Evolutionary conservation across 2,329 filamentous ascomycete species (phyloP).

Genomic region (Calycina herbarum): DNA sequence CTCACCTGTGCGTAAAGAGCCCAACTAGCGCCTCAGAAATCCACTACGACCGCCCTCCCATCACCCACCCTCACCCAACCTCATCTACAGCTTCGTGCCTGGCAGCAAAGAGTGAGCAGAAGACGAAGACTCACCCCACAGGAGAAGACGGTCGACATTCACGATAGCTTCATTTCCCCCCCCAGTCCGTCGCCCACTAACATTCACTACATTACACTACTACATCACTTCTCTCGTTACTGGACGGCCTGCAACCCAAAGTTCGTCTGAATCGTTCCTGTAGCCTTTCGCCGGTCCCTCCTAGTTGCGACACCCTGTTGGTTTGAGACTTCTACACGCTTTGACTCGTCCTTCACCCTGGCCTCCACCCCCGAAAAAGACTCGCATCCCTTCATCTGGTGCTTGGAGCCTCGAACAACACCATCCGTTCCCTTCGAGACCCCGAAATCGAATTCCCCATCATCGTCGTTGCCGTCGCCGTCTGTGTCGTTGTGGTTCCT

Average conservation of each 20-base stretch:
- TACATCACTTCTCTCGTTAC: background rate
- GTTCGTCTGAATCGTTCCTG: slow-evolving; percentile 11
- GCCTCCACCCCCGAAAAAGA: background rate
- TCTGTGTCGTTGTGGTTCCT: background rate
- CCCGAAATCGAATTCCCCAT: background rate
- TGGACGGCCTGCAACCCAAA: background rate
- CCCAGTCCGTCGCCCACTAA: background rate
- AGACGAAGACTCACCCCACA: background rate
- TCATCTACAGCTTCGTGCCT: slow-evolving; percentile 2
- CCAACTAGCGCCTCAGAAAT: background rate
- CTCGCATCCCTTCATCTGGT: background rate
- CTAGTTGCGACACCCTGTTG: slow-evolving; percentile 13
- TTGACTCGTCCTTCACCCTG: slow-evolving; percentile 7
- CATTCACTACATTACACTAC: background rate
- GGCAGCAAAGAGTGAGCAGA: background rate
- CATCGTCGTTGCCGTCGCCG: background rate
- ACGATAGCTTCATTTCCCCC: slow-evolving; percentile 1
- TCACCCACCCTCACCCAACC: background rate
- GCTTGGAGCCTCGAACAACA: slow-evolving; percentile 1
- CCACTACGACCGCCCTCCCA: background rate
- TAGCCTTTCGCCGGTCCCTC: background rate
- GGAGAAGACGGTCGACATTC: background rate
- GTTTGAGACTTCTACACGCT: slow-evolving; percentile 7
- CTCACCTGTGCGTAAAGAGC: background rate
- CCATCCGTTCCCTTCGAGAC: background rate